Conservation (phyloP, 2,329 filamentous ascomycete species). For the Botrytis hyacinthi region DNA sequence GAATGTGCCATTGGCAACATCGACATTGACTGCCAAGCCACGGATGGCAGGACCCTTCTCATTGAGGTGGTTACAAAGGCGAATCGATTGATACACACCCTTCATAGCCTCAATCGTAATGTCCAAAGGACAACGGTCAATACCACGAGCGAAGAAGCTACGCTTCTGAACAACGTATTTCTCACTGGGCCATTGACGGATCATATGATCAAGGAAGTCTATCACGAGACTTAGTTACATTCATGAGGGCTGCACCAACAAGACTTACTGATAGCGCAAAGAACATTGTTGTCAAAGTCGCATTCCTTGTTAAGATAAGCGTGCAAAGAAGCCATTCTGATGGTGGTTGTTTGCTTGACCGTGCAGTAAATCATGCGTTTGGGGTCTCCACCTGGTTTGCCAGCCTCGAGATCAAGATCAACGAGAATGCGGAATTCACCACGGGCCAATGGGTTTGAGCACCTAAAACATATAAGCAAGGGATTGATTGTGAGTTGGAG, state of each 20-base stretch:
- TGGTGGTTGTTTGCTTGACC: conserved; percentile 62
- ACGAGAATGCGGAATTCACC: conserved; percentile 56
- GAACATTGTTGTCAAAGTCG: conserved; percentile 62
- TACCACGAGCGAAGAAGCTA: conserved; percentile 64
- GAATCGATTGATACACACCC: conserved; percentile 83
- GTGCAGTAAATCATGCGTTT: conserved; percentile 54
- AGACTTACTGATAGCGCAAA: conserved; percentile 71
- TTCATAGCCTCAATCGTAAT: conserved; percentile 75
- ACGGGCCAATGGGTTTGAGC: conserved; percentile 34
- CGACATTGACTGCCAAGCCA: conserved; percentile 78
- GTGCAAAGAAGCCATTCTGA: conserved; percentile 66
- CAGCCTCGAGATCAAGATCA: conserved; percentile 69
- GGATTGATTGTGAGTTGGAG: not conserved
- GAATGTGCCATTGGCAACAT: conserved; percentile 89
- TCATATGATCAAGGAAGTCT: conserved; percentile 84
- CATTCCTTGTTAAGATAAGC: conserved; percentile 62
- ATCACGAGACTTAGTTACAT: conserved; percentile 12
- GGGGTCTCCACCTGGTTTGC: conserved; percentile 28
- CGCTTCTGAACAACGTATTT: conserved; percentile 71
- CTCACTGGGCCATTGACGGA: conserved; percentile 75
- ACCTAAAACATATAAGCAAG: conserved; percentile 40
- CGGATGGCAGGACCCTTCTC: conserved; percentile 40
- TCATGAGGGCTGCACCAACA: not conserved
- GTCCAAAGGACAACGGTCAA: conserved; percentile 50
- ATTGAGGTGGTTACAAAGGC: conserved; percentile 56